Base-by-base conservation (phyloP, 345 rosid species). In the Theobroma cacao region DNA sequence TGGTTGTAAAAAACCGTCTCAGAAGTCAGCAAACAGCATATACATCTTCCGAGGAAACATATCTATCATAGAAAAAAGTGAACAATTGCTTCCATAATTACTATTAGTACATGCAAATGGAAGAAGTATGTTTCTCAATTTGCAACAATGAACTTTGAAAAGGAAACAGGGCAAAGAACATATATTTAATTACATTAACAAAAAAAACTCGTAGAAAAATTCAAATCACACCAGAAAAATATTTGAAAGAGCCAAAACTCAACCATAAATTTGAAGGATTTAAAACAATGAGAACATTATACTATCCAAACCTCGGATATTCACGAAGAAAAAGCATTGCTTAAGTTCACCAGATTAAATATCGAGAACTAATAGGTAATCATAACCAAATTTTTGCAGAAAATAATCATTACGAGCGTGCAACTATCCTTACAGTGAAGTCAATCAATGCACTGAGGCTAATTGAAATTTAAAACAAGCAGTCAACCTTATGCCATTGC, bases 131-230 rank as follows among this genome's bases (percentile, higher is more conserved):
- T 7, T 43, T 67, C 53, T 67, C 52, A 67, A 26, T 43, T 67
- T 67, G 55, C 56, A 47, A 28, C 33, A 8, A 45, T 15, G 15
- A n/a, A 28, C 5, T 31, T 7, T 14, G 15, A 26, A 45, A 45
- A 15, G 73, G 24, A 68, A 68, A 45, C 28, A 28, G 55, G 22
- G 56, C 47, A 45, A 69, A 45, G 74, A 69, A 69, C 56, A 69
- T 45, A 14, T 8, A 28, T 45, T 28, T 28, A 56, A 15, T 28
- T 26, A 17, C 38, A 47, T 28, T 45, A 69, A 45, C 20, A 7
- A 4, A 45, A 4, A 45, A 45, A 47, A 28, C 56, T 45, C 7
- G 45, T 6, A 41, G 10, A 41, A 41, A 41, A 5, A 9, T 11
- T 4, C 28, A 62, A 62, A 36, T 34, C 68, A 63, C 38, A 22